Evolutionary conservation across 164 flowering plant species (phyloP), one percentile per base, ranked within the genome.

Genomic region (Magnolia kwangsiensis): DNA sequence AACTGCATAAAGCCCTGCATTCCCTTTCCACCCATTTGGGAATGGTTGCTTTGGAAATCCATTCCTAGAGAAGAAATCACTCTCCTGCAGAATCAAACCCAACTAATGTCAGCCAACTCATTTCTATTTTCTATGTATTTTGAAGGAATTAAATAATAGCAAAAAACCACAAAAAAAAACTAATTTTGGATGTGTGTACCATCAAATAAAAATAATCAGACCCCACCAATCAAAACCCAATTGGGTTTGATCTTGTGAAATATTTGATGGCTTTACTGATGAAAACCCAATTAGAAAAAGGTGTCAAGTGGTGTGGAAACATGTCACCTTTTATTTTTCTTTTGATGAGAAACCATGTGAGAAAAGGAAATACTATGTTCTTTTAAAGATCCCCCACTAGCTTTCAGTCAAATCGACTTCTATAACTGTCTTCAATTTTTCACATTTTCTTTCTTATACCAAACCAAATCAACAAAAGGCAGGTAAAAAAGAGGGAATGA

Each of bases 21-120:
- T 84, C 1, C 97, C 98, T 80, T 92, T 95, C 98, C 98, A 95
- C 1, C 91, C 90, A 84, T 91, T 88, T 75, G 97, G 97, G 81
- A 89, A 90, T 76, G 91, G 88, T n/a, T 89, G 71, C 79, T 83
- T 90, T 69, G 98, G 98, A 50, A 92, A 77, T 37, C 98, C 98
- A 70, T 88, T 85, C 45, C 84, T 84, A 7, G 90, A 78, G 83
- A 95, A 95, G 82, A 93, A 92, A 1, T 93, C 97, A 74, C 76
- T 87, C 68, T 91, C 97, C 98, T 95, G 91, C 23, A 67, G 77
- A 18, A 31, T 31, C 21, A 20, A 76, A 75, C 63, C 16, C 37
- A 70, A 66, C 31, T 55, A 64, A 63, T 50, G 78, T 73, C 50
- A 61, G 20, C 63, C 1, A 8, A 72, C 50, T 51, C 51, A 5